phyloP scores from a whole-genome alignment of 2,329 filamentous ascomycete genomes.

The Didymella exigua region DNA sequence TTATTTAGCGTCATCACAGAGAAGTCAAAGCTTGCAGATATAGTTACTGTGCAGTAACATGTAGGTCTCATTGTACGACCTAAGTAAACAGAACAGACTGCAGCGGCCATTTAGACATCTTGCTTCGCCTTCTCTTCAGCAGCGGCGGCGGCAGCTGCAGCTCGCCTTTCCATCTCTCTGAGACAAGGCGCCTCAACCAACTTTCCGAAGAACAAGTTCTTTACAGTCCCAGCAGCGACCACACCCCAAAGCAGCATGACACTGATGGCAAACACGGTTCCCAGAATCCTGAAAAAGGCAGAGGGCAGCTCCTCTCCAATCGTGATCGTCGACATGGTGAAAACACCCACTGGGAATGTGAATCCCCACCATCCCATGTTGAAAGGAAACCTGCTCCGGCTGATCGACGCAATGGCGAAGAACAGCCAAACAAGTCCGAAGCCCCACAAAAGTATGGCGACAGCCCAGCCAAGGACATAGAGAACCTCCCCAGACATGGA shows the following conservation, averaged over 20 bases:
- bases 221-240: slow-evolving; percentile 56
- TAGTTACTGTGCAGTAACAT: too few relatives aligned
- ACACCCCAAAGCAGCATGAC: slow-evolving; percentile 62
- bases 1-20: too few relatives aligned
- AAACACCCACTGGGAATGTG: slow-evolving; percentile 63
- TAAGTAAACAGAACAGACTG: neutral
- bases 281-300: slow-evolving; percentile 61
- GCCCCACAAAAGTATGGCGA: slow-evolving; percentile 60
- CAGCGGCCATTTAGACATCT: slow-evolving; percentile 8
- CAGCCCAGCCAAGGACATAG: slow-evolving; percentile 62
- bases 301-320: slow-evolving; percentile 60
- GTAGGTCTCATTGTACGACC: neutral
- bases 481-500: slow-evolving; percentile 58
- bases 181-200: slow-evolving; percentile 63
- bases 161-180: slow-evolving; percentile 32
- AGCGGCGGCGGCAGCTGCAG: slow-evolving; percentile 12
- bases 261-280: slow-evolving; percentile 57
- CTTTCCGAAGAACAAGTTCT: slow-evolving; percentile 55
- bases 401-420: slow-evolving; percentile 57
- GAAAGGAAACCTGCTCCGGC: slow-evolving; percentile 57
- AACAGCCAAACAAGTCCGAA: slow-evolving; percentile 62
- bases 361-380: slow-evolving; percentile 69
- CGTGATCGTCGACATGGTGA: slow-evolving; percentile 48
- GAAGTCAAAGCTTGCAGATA: too few relatives aligned
- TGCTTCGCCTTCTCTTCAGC: slow-evolving; percentile 13